These are phyloP conservation scores for Ascochyta koolunga DNA, from an alignment of 2,329 filamentous ascomycete genomes.

Conservation along the genomic window DNA sequence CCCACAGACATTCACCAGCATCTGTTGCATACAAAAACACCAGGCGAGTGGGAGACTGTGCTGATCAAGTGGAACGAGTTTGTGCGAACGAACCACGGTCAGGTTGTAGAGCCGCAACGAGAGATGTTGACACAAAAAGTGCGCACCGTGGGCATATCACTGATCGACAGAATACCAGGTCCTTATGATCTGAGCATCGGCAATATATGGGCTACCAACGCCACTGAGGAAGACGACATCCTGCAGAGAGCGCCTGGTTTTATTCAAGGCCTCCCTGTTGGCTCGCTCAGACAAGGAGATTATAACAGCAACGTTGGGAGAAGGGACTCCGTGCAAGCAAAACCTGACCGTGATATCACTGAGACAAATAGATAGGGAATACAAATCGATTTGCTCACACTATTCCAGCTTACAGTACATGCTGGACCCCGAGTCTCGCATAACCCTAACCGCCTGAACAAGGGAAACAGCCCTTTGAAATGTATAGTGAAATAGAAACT, in stretches of 20 bases:
- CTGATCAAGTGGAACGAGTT: slow-evolving; percentile 90
- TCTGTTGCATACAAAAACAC: slow-evolving; percentile 76
- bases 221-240: slow-evolving; percentile 48
- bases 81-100: slow-evolving; percentile 90
- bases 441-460: neutral
- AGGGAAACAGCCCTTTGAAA: neutral
- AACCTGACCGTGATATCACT: slow-evolving; percentile 13
- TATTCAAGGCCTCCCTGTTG: slow-evolving; percentile 33
- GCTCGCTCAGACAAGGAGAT: slow-evolving; percentile 22
- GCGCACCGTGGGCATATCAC: slow-evolving; percentile 80
- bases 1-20: slow-evolving; percentile 97
- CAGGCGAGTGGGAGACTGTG: slow-evolving; percentile 95
- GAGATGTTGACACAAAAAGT: slow-evolving; percentile 88
- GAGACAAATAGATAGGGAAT: slow-evolving; percentile 20
- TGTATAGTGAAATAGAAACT: neutral
- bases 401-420: neutral
- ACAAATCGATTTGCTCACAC: neutral
- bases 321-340: slow-evolving; percentile 20
- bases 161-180: slow-evolving; percentile 88
- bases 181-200: slow-evolving; percentile 88
- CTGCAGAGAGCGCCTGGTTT: slow-evolving; percentile 33
- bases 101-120: slow-evolving; percentile 89
- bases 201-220: slow-evolving; percentile 89
- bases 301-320: slow-evolving; percentile 26
- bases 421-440: neutral